Evolutionary conservation across 2,329 filamentous ascomycete genomes (phyloP).

Genomic region (Penicillium decumbens): DNA sequence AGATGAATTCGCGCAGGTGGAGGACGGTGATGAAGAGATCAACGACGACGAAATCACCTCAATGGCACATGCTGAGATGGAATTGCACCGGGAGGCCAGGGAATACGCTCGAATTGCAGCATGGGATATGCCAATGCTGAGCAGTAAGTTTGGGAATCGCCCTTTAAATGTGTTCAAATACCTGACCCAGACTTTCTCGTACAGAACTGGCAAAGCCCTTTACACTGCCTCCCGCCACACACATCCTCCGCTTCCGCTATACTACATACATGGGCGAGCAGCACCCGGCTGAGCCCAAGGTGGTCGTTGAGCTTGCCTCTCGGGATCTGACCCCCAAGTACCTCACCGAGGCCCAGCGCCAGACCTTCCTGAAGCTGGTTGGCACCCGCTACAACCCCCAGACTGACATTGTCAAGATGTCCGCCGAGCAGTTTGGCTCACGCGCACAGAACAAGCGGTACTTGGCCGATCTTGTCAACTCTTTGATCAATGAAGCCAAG

Average conservation of each 20-base stretch:
- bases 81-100: conserved; percentile 80
- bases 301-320: conserved; percentile 84
- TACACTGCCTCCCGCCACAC: conserved; percentile 57
- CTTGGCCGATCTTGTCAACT: conserved; percentile 70
- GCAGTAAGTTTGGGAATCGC: conserved; percentile 57
- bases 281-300: conserved; percentile 88
- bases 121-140: conserved; percentile 92
- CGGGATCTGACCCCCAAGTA: conserved; percentile 58
- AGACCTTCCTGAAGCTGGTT: conserved; percentile 82
- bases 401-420: conserved; percentile 78
- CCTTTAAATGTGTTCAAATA: not conserved
- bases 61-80: conserved; percentile 78
- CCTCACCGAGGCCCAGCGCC: conserved; percentile 62
- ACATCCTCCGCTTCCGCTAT: conserved; percentile 88
- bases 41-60: conserved; percentile 79
- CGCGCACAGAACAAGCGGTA: conserved; percentile 97
- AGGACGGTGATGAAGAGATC: conserved; percentile 53
- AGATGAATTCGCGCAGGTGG: conserved; percentile 43
- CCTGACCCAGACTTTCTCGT: conserved; percentile 10
- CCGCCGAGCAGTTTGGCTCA: conserved; percentile 80
- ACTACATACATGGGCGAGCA: conserved; percentile 93
- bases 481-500: conserved; percentile 69
- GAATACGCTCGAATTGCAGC: conserved; percentile 81
- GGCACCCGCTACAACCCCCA: conserved; percentile 84
- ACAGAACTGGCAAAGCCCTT: conserved; percentile 81